Base-by-base conservation (phyloP, 305 asterid species). In the Fraxinus angustifolia region DNA sequence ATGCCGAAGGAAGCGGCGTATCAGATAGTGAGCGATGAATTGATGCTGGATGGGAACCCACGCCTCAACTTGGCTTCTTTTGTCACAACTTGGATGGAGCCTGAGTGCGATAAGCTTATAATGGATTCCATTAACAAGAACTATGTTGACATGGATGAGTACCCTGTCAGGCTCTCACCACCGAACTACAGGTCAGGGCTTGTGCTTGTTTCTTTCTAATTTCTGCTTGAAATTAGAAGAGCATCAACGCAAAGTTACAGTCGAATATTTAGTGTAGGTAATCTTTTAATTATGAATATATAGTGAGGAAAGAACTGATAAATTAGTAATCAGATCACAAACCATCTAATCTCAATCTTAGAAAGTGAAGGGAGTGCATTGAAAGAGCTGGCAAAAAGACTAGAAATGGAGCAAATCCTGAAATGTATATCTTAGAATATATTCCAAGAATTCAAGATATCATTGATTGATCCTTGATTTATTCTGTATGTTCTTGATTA, bases 81-180 rank as follows among this genome's bases (percentile, higher is more conserved):
- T 71, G 94, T 90, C 6, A 93, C 91, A 19, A 93, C 97, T 0
- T 93, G 94, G 97, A 93, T 93, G 97, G 97, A 93, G 87, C 93
- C 92, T 0, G 96, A 91, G 85, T 90, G 94, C 83, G 94, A 92
- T 45, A 87, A 88, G 78, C 93, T 91, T 28, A 90, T 92, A n/a
- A 88, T 89, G 94, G 80, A 86, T 8, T 81, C 94, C 33, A 50
- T 90, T 11, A 93, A 89, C 78, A 92, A 91, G 90, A 92, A 91
- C 50, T 92, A 90, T 71, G 94, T 90, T 30, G 97, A 90, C 86
- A 90, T 92, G 97, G 97, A 91, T 86, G 96, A 87, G 80, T 90
- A 92, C 81, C 97, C 96, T 70, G 96, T 90, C 30, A 28, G 30
- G 30, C 30, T 28, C 2, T 28, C 78, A 90, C 96, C 75, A 93